Base-by-base conservation (phyloP, 768 basidiomycete species). In the Pleurotus ostreatus region DNA sequence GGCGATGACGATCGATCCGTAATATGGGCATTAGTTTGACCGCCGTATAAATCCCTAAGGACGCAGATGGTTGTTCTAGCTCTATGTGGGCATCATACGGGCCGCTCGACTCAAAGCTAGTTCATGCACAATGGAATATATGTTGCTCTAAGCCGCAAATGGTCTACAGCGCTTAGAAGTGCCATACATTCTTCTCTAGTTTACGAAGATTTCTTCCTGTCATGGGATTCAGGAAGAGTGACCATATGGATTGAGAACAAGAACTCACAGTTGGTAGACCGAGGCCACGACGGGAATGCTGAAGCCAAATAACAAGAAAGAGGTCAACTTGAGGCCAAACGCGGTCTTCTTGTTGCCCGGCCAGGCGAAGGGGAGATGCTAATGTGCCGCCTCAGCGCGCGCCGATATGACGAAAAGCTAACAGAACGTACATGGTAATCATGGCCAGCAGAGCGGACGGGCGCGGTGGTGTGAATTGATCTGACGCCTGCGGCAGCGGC, bases 241-340 rank as follows among this genome's bases (percentile, higher is more conserved):
- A 11, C 8, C 30, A 11, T 34, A 34, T 34, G 30, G 30, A 8
- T 9, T 11, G 11, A 9, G 30, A 34, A 34, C 30, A 26, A 16
- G 9, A 22, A 74, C 89, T 61, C 62, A 91, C 89, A 91, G 60
- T 68, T 89, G 88, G 65, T 77, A 82, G 39, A 65, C 68, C 4
- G 81, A 73, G 4, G 87, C 88, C 54, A 78, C 60, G 68, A 91
- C 84, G 23, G 89, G 89, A 59, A 90, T 80, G 56, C 78, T 68
- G 68, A 89, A 88, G 11, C 88, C 89, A 11, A 72, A 57, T 12
- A 67, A 47, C 55, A 91, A 74, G 69, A 74, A 83, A 5, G 66
- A 53, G 22, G 66, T 59, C 51, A 84, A 59, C 69, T 84, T 86
- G 48, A 71, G 46, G 4, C 67, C 84, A 57, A 83, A 84, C 9